phyloP scores from a whole-genome alignment of 306 rosid species.

The Oemleria cerasiformis region DNA sequence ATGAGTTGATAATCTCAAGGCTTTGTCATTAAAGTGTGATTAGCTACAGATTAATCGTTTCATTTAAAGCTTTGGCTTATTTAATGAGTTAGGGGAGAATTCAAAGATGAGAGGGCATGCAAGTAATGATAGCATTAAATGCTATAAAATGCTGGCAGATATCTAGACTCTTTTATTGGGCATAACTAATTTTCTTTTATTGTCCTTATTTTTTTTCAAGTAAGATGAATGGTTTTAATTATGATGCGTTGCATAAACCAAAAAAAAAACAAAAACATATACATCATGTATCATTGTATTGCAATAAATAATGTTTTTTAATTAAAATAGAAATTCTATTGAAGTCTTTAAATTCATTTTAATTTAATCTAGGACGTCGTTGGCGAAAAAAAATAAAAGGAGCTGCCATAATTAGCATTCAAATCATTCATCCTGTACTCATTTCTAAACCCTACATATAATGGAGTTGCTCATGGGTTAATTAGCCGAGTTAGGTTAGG shows the following conservation, averaged over 20 bases:
- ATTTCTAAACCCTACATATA: no score
- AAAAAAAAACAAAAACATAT: no score
- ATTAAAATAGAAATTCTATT: no score
- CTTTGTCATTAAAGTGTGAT: not conserved
- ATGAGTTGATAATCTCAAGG: conserved; percentile 1
- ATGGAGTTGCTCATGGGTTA: no score
- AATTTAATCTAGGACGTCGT: no score
- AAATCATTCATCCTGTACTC: no score
- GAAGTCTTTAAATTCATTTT: no score
- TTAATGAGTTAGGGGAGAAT: conserved; percentile 21
- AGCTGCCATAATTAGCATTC: no score
- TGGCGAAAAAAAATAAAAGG: no score
- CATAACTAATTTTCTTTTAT: not conserved
- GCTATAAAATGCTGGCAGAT: conserved; percentile 14
- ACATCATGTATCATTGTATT: no score
- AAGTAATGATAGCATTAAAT: conserved; percentile 22
- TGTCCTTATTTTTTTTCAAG: not conserved
- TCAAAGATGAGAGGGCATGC: conserved; percentile 19
- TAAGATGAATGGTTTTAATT: not conserved
- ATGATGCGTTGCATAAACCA: not conserved
- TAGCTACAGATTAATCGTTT: not conserved
- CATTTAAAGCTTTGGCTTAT: conserved; percentile 7
- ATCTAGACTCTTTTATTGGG: not conserved
- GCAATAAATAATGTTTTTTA: not conserved
- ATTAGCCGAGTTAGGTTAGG: no score